Conservation (phyloP, 345 rosid species). For the Citrus trifoliata region DNA sequence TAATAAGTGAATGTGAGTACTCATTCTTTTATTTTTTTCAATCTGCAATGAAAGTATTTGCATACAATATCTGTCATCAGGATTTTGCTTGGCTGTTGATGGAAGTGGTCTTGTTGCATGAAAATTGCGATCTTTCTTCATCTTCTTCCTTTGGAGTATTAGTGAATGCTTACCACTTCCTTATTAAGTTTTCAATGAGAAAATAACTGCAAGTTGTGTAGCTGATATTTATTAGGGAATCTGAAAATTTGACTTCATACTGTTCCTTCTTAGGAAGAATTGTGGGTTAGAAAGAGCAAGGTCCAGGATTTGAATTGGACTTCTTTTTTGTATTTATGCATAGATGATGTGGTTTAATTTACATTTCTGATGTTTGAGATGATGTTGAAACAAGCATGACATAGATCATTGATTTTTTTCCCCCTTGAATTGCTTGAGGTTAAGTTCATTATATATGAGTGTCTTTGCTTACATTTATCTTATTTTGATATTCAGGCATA, state of each 20-base stretch:
- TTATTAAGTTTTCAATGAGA: neutral
- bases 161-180: neutral
- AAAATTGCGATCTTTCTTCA: neutral
- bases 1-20: neutral
- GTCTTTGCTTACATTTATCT: neutral
- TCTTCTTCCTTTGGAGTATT: neutral
- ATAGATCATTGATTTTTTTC: neutral
- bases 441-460: neutral
- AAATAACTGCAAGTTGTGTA: neutral
- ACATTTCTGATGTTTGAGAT: neutral
- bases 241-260: neutral
- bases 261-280: neutral
- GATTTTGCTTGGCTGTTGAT: neutral
- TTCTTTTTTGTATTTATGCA: neutral
- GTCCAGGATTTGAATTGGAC: neutral
- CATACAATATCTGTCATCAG: neutral
- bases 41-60: neutral
- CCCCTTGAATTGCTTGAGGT: neutral
- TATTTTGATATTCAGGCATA: slow-evolving; percentile 62
- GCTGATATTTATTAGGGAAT: neutral
- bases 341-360: neutral
- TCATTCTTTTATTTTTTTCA: neutral
- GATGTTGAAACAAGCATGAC: neutral
- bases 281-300: neutral
- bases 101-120: neutral